Evolutionary conservation across 345 rosid species (phyloP).

Genomic region (Ceriops tagal): DNA sequence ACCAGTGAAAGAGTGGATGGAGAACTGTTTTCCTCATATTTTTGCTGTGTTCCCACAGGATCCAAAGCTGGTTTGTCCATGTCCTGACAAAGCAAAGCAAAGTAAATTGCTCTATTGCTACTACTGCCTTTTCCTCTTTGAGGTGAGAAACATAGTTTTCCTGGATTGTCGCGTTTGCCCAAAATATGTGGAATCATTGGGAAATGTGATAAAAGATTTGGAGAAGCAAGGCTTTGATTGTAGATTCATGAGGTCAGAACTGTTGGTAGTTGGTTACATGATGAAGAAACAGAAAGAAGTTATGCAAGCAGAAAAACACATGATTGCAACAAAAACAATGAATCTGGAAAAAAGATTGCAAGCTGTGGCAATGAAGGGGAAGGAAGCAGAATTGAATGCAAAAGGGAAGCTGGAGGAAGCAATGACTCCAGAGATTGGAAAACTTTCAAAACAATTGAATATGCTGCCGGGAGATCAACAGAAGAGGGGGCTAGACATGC

Average conservation of each 20-base stretch:
- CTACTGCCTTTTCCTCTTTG: slow-evolving; percentile 28
- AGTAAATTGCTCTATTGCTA: slow-evolving; percentile 16
- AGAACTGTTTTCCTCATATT: slow-evolving; percentile 20
- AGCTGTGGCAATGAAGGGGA: slow-evolving; percentile 3
- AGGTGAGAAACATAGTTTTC: slow-evolving; percentile 21
- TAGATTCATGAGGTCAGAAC: slow-evolving; percentile 31
- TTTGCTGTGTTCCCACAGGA: slow-evolving; percentile 28
- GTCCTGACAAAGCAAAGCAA: slow-evolving; percentile 15
- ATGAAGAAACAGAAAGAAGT: slow-evolving; percentile 20
- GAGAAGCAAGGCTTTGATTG: slow-evolving; percentile 32
- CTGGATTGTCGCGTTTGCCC: slow-evolving; percentile 23
- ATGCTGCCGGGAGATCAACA: not conserved
- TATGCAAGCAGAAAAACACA: slow-evolving; percentile 17
- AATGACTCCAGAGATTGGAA: slow-evolving; percentile 1
- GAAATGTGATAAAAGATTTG: slow-evolving; percentile 17
- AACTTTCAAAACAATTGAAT: not conserved
- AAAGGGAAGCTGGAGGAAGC: not conserved
- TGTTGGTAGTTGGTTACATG: slow-evolving; percentile 19
- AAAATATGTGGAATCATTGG: slow-evolving; percentile 21
- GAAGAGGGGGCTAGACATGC: not conserved
- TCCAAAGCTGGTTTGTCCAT: slow-evolving; percentile 10
- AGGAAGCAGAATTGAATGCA: slow-evolving; percentile 3
- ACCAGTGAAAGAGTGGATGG: slow-evolving; percentile 32
- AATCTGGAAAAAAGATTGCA: slow-evolving; percentile 13
- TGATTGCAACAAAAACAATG: slow-evolving; percentile 17